phyloP scores from a whole-genome alignment of 202 grass and related monocot species.

The Panicum hallii region DNA sequence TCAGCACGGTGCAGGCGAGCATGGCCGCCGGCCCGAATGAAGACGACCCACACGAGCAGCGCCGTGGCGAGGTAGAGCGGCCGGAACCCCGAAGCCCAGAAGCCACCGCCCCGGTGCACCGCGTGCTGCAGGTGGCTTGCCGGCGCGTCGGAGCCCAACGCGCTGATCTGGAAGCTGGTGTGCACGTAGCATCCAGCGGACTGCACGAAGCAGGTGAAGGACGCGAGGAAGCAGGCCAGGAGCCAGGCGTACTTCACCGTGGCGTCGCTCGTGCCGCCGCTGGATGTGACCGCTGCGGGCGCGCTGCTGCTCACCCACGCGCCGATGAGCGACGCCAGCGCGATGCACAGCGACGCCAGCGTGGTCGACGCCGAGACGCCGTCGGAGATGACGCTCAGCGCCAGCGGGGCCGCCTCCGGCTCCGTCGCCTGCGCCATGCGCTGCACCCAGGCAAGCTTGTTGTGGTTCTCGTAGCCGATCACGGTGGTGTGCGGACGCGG shows the following conservation, averaged over 20 bases:
- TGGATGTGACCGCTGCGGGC: no score
- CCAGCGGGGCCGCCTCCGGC: conserved; percentile 51
- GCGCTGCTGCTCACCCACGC: conserved; percentile 50
- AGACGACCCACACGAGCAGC: conserved; percentile 60
- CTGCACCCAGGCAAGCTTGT: conserved; percentile 60
- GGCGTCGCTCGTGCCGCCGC: conserved; percentile 28
- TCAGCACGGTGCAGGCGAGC: conserved; percentile 60
- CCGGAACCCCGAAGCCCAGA: conserved; percentile 63
- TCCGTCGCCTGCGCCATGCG: conserved; percentile 41
- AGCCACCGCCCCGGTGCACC: conserved; percentile 57
- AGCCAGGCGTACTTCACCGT: conserved; percentile 56
- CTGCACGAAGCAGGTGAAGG: conserved; percentile 81
- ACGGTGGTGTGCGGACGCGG: conserved; percentile 50
- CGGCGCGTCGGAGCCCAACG: conserved; percentile 53
- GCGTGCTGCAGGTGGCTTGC: conserved; percentile 51
- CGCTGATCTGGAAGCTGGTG: conserved; percentile 70
- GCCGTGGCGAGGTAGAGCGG: conserved; percentile 74
- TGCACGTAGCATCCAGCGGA: conserved; percentile 64
- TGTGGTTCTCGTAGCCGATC: conserved; percentile 71
- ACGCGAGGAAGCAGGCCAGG: conserved; percentile 62
- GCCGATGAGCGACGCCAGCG: conserved; percentile 66
- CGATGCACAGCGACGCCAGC: conserved; percentile 68
- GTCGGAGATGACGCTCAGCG: conserved; percentile 58
- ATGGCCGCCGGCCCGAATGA: conserved; percentile 59
- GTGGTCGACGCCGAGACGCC: conserved; percentile 45